A percentile compares a stretch with the other conserved stretches of the same genome.
phyloP scores from a whole-genome alignment of 768 basidiomycete species.

The Phylloporus sp. region DNA sequence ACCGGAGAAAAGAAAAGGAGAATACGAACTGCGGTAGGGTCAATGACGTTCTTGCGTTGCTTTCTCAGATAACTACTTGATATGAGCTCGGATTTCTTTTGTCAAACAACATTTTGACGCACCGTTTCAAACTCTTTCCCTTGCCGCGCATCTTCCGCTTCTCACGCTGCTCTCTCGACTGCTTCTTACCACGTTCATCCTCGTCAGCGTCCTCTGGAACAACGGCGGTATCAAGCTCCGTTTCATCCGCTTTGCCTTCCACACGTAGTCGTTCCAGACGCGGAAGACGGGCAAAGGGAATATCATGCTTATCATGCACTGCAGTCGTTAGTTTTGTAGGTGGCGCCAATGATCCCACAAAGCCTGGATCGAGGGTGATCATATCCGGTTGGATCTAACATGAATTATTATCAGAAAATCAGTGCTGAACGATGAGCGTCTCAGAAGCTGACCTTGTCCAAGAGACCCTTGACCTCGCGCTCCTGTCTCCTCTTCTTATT shows the following conservation, averaged over 20 bases:
- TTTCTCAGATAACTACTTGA: conserved; percentile 65
- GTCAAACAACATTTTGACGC: conserved; percentile 4
- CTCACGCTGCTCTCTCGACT: conserved; percentile 37
- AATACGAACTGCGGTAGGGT: conserved; percentile 63
- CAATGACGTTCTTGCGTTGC: conserved; percentile 93
- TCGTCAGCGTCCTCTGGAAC: conserved; percentile 36
- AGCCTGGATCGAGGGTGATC: conserved; percentile 79
- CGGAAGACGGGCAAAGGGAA: conserved; percentile 69
- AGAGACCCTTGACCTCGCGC: conserved; percentile 81
- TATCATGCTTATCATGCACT: conserved; percentile 40
- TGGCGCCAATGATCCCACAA: conserved; percentile 66
- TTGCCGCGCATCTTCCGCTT: conserved; percentile 86
- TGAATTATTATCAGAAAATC: not conserved
- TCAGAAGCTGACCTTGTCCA: conserved; percentile 69
- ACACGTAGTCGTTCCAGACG: conserved; percentile 62
- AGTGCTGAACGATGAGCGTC: not conserved
- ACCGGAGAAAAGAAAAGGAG: too few relatives aligned
- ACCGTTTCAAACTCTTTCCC: conserved; percentile 81
- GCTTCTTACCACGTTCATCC: conserved; percentile 29
- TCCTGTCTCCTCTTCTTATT: conserved; percentile 76
- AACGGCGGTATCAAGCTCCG: conserved; percentile 40
- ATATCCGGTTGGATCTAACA: conserved; percentile 84
- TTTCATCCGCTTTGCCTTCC: conserved; percentile 70
- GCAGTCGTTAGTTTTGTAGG: conserved; percentile 55
- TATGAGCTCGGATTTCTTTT: not conserved